Base-by-base conservation (phyloP, 495 filamentous ascomycete species). In the Aspergillus nidulans region DNA sequence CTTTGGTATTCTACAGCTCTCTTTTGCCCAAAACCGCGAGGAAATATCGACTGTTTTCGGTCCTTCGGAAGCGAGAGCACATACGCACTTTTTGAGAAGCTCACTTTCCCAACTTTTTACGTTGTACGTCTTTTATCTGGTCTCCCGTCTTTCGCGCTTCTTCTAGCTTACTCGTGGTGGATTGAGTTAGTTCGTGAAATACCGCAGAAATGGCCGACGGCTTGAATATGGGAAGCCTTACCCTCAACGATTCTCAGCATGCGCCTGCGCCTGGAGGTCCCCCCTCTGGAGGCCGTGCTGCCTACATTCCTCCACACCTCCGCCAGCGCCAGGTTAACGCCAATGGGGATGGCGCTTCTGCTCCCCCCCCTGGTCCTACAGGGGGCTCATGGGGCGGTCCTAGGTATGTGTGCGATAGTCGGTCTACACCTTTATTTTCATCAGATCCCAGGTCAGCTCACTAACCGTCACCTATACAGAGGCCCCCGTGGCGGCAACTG, bases 251-350 rank as follows among this genome's bases (percentile, higher is more conserved):
- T 59, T 87, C 78, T 48, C 84, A 87, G 68, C 82, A 90, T 69
- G 87, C 89, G 64, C 75, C 76, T 54, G 65, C 66, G 48, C 66
- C 61, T 51, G 40, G 52, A 32, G 46, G 42, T 15, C 42, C 42
- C 25, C 21, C 56, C 45, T 34, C 63, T 59, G 72, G 76, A 60
- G 79, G 79, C 57, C 89, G 88, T 62, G 85, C 83, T 61, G 82
- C 94, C 44, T 98, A 98, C 78, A 96, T 97, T 68, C 94, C 94
- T 62, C 94, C 94, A 69, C 94, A 98, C 69, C 85, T 96, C 72
- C 88, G 94, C 67, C 76, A 75, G 39, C 72, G 69, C 60, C 82
- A 82, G 67, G 75, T 65, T 54, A 74, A 59, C 60, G 70, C 70
- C 55, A 64, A 39, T 52, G 36, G 16, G 1, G 49, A 26, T 26